A percentile compares a stretch with the other conserved stretches of the same genome.
These are phyloP conservation scores for Russula compacta DNA, from an alignment of 768 basidiomycete species.

Conservation along the genomic window DNA sequence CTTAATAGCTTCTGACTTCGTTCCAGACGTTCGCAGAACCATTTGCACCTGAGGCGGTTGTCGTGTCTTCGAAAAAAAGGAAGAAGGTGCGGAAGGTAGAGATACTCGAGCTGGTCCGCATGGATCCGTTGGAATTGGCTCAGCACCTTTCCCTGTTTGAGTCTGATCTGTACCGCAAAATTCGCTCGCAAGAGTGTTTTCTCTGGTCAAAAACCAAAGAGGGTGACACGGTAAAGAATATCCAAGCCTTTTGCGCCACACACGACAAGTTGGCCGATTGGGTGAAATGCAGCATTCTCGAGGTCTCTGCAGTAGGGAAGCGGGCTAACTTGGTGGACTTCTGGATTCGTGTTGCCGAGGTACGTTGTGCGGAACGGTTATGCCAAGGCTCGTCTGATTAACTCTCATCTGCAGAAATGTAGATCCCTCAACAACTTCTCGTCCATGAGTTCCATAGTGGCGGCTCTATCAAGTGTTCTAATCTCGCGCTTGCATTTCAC, in stretches of 20 bases:
- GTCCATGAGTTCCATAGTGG: conserved; percentile 58
- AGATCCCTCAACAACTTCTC: conserved; percentile 53
- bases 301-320: conserved; percentile 39
- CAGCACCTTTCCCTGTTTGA: conserved; percentile 78
- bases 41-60: not conserved
- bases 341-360: conserved; percentile 77
- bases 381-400: not conserved
- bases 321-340: conserved; percentile 54
- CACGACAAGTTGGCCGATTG: conserved; percentile 57
- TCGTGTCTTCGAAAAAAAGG: conserved; percentile 22
- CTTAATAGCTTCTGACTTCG: not conserved
- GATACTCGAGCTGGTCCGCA: conserved; percentile 52
- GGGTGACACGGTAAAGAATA: conserved; percentile 34
- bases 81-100: conserved; percentile 40
- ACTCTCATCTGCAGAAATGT: conserved; percentile 43
- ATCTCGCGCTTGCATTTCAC: conserved; percentile 50
- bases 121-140: conserved; percentile 63
- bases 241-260: conserved; percentile 47
- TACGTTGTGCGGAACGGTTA: conserved; percentile 28
- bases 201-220: conserved; percentile 39
- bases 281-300: conserved; percentile 58
- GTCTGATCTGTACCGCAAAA: conserved; percentile 54
- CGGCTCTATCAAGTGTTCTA: conserved; percentile 50
- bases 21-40: conserved; percentile 17
- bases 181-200: conserved; percentile 69